phyloP scores from a whole-genome alignment of 2,329 filamentous ascomycete genomes.

The Zalaria sp. region DNA sequence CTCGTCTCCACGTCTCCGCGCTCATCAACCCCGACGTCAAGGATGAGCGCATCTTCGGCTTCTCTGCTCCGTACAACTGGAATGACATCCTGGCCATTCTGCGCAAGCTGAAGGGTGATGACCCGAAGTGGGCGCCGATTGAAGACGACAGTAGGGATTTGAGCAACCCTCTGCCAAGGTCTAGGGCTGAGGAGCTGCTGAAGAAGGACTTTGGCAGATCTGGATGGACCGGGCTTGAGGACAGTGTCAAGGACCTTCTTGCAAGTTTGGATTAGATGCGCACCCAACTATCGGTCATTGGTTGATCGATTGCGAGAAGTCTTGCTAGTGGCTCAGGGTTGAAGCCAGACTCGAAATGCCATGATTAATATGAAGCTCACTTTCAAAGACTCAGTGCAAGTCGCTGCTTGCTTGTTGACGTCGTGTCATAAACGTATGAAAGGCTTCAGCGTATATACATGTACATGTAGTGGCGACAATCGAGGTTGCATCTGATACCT shows the following conservation, averaged over 20 bases:
- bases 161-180: slow-evolving; percentile 3
- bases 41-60: slow-evolving; percentile 37
- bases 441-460: no score
- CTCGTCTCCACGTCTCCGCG: slow-evolving; percentile 35
- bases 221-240: slow-evolving; percentile 16
- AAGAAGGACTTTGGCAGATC: slow-evolving; percentile 12
- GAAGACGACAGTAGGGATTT: slow-evolving; percentile 11
- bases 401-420: no score
- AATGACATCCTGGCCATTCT: slow-evolving; percentile 24
- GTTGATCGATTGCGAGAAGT: no score
- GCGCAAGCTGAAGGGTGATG: slow-evolving; percentile 20
- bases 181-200: slow-evolving; percentile 15
- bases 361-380: no score
- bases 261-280: no score
- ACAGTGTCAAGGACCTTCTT: slow-evolving; percentile 7
- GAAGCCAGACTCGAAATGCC: no score
- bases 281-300: no score
- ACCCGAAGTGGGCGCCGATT: slow-evolving; percentile 17
- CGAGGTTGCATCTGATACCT: no score
- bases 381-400: no score
- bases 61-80: slow-evolving; percentile 29
- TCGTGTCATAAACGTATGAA: no score
- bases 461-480: no score
- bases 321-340: no score
- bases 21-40: slow-evolving; percentile 28